Evolutionary conservation across 257 asterid genomes (phyloP), one percentile per base, ranked within the genome.

Genomic region (Salvia hispanica): DNA sequence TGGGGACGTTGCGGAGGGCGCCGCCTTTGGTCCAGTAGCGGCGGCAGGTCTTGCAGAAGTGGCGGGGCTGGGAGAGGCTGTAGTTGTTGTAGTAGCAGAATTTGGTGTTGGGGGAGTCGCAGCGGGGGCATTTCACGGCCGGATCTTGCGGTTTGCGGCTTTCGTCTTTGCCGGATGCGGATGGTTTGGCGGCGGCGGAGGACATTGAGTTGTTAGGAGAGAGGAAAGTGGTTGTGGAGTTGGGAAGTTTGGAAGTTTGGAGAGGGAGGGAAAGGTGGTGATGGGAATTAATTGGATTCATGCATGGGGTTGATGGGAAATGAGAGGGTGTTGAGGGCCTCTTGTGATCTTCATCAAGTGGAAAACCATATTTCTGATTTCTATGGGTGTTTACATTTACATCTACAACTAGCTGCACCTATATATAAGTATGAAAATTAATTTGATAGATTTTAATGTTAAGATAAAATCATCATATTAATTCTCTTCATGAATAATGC

Each of bases 21-120:
- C 95, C 92, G 0, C 95, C 95, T 60, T 80, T 81, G 4, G 95
- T 88, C 95, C 95, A 88, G 75, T 88, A 88, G 68, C 92, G 68
- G 18, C 92, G 58, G 12, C 95, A 85, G 0, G 95, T 82, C 84
- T 88, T 88, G 75, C 95, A 88, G 70, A 85, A 88, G 72, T 88
- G 90, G 72, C 95, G 75, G 0, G 95, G 93, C 77, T 88, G 95
- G 0, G 89, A 69, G 31, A 85, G 90, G 72, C 85, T 88, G 58
- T 88, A 88, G 42, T 88, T 88, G 78, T 88, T 88, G 82, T 83
- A 88, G 81, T 88, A 88, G 70, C 95, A 88, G 15, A 88, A 88
- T 60, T 88, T 88, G 9, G 95, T 88, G 76, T 88, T 88, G 2
- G 81, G 80, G 0, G 95, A 88, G 62, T 88, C 93, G 50, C 96